Evolutionary conservation across 371 early-diverging fungal genomes (phyloP).

Genomic region (Apophysomyces trapeziformis): DNA sequence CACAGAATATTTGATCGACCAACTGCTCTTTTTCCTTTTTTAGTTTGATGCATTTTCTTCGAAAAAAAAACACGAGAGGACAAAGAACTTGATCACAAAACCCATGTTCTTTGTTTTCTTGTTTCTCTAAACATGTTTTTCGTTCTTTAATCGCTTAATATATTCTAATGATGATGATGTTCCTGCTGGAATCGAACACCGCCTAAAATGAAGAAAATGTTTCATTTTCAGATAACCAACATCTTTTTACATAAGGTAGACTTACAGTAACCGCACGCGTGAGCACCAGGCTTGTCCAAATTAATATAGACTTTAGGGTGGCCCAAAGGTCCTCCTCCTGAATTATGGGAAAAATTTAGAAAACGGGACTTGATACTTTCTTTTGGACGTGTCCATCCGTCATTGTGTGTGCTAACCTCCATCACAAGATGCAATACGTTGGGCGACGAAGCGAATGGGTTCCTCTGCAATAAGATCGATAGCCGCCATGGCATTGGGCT

Average conservation of each 20-base stretch:
- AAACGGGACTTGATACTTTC: neutral
- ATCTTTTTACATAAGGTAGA: constrained; percentile 9
- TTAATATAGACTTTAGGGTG: constrained; percentile 96
- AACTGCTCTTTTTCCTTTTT: neutral
- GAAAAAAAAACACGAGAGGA: neutral
- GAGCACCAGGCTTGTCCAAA: constrained; percentile 74
- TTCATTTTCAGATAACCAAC: neutral
- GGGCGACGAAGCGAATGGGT: constrained; percentile 77
- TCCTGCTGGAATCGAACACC: constrained; percentile 78
- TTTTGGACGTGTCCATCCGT: neutral
- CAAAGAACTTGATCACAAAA: neutral
- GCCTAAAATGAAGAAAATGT: constrained; percentile 45
- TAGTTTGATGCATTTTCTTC: neutral
- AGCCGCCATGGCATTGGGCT: constrained; percentile 93
- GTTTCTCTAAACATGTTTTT: too few species aligned
- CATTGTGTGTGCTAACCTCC: constrained; percentile 64
- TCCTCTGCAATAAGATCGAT: constrained; percentile 91
- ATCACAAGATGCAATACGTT: constrained; percentile 84
- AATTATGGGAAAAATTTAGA: constrained; percentile 6
- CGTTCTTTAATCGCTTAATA: neutral
- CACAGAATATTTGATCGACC: too few species aligned
- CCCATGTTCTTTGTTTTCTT: too few species aligned
- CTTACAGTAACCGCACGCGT: constrained; percentile 84
- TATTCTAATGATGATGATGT: constrained; percentile 33
- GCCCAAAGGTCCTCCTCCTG: constrained; percentile 90